Conservation (phyloP, 805 yeast genomes). For the Yamadazyma laniorum region DNA sequence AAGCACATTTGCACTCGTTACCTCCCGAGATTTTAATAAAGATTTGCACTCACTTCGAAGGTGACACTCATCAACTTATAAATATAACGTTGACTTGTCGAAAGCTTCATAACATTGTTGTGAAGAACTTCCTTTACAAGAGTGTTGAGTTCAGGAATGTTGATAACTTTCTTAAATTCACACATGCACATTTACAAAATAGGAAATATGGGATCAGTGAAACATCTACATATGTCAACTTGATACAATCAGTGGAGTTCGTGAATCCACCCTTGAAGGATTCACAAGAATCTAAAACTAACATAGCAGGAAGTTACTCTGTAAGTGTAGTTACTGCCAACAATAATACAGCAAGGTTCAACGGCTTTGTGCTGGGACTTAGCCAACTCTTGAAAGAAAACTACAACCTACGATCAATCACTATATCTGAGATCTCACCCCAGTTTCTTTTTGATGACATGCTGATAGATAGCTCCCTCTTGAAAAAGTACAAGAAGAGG, state of each 20-base stretch:
- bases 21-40: conserved; percentile 44
- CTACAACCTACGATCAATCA: conserved; percentile 44
- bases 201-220: conserved; percentile 23
- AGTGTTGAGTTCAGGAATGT: conserved; percentile 24
- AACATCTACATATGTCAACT: conserved; percentile 31
- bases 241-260: conserved; percentile 26
- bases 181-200: conserved; percentile 31
- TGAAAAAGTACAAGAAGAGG: conserved; percentile 6
- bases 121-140: conserved; percentile 37
- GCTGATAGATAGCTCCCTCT: conserved; percentile 3
- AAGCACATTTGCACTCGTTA: conserved; percentile 34
- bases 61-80: conserved; percentile 21
- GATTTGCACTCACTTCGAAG: conserved; percentile 27
- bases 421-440: conserved; percentile 48
- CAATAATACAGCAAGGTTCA: conserved; percentile 18
- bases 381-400: conserved; percentile 40
- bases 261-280: conserved; percentile 33
- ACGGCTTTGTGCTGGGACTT: conserved; percentile 25
- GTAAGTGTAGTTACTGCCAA: conserved; percentile 23
- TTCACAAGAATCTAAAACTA: conserved; percentile 21
- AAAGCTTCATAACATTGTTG: conserved; percentile 34
- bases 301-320: conserved; percentile 37
- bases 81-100: conserved; percentile 33
- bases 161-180: conserved; percentile 33
- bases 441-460: conserved; percentile 41